Evolutionary conservation across 805 yeast species (phyloP).

Genomic region (Candida endomychidarum): DNA sequence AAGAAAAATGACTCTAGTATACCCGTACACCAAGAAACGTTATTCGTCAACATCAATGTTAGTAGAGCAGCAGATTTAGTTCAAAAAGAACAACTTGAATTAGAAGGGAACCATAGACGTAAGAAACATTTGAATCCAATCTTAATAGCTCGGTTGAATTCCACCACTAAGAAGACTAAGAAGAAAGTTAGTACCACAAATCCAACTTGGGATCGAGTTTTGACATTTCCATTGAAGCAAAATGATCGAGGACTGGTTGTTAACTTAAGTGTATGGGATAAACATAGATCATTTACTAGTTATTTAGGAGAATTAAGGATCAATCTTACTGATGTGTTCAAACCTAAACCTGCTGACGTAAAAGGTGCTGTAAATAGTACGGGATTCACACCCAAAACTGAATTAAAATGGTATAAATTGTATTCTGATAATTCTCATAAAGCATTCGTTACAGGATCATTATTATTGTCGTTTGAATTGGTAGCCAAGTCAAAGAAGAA

Average conservation of each 20-base stretch:
- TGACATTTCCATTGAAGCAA: slow-evolving; percentile 29
- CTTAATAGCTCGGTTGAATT: slow-evolving; percentile 35
- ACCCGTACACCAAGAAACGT: neutral
- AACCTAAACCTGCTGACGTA: neutral
- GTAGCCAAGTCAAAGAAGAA: slow-evolving; percentile 16
- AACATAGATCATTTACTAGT: slow-evolving; percentile 33
- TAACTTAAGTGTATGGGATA: slow-evolving; percentile 40
- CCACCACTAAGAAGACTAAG: slow-evolving; percentile 27
- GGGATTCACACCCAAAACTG: slow-evolving; percentile 20
- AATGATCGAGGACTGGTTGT: slow-evolving; percentile 31
- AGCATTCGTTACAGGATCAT: slow-evolving; percentile 49
- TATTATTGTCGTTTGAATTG: slow-evolving; percentile 44
- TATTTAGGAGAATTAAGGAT: slow-evolving; percentile 43
- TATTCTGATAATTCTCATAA: slow-evolving; percentile 39
- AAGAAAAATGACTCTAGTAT: neutral
- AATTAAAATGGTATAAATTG: slow-evolving; percentile 46
- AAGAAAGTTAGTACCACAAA: slow-evolving; percentile 33
- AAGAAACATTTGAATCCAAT: slow-evolving; percentile 29
- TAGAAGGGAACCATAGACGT: slow-evolving; percentile 3
- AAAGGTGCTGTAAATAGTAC: slow-evolving; percentile 3
- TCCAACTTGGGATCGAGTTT: slow-evolving; percentile 41
- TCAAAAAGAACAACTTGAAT: slow-evolving; percentile 11
- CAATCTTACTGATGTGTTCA: slow-evolving; percentile 29
- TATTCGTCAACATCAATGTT: slow-evolving; percentile 29
- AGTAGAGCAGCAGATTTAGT: slow-evolving; percentile 41